Evolutionary conservation across 2,329 filamentous ascomycete species (phyloP).

Genomic region (Pseudogymnoascus verrucosus): DNA sequence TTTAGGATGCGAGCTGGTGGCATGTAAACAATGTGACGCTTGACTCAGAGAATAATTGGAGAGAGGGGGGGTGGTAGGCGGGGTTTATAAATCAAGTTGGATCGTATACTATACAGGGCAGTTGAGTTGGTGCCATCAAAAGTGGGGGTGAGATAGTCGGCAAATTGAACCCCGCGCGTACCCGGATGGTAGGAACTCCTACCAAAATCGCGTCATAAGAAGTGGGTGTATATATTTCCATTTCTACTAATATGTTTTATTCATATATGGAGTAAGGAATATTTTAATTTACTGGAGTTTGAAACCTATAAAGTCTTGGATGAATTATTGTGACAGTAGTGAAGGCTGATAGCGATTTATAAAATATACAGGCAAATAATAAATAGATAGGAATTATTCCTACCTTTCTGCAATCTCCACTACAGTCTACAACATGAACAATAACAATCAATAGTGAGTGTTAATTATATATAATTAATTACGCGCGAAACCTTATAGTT

Average conservation of each 20-base stretch:
- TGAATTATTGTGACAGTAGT: too few relatives aligned
- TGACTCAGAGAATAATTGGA: not conserved
- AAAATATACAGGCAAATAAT: too few relatives aligned
- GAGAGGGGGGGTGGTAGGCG: not conserved
- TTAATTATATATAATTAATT: too few relatives aligned
- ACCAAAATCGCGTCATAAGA: not conserved
- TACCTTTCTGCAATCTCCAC: too few relatives aligned
- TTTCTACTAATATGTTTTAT: not conserved
- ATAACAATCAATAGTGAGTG: too few relatives aligned
- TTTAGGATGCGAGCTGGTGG: not conserved
- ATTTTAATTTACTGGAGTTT: not conserved
- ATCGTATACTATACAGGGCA: not conserved
- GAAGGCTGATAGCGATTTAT: too few relatives aligned
- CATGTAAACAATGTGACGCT: not conserved
- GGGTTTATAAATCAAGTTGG: not conserved
- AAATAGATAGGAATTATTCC: too few relatives aligned
- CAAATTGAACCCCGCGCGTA: not conserved
- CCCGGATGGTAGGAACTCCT: not conserved
- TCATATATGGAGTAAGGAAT: not conserved
- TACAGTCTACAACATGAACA: too few relatives aligned
- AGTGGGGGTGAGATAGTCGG: slow-evolving; percentile 1
- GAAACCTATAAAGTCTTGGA: too few relatives aligned
- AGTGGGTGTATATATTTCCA: not conserved
- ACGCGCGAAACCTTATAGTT: too few relatives aligned
- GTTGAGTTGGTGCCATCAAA: not conserved